A percentile compares a stretch with the other conserved stretches of the same genome.
Evolutionary conservation across 192 early-diverging fungal species (phyloP).

Genomic region (Funneliformis geosporum): DNA sequence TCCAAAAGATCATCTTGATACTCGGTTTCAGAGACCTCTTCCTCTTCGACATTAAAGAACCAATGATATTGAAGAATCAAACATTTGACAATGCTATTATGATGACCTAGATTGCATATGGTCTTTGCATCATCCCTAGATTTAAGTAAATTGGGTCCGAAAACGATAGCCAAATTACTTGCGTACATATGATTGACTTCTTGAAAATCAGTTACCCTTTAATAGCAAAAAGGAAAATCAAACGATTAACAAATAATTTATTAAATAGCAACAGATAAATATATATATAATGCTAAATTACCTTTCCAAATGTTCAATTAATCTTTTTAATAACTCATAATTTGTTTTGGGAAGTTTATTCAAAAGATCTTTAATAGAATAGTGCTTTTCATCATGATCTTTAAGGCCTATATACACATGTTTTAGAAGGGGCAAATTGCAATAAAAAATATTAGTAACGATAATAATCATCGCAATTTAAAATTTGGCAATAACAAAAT

Average conservation of each 20-base stretch:
- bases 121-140: constrained; percentile 60
- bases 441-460: too few species aligned
- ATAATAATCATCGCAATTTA: background rate
- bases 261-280: background rate
- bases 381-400: constrained; percentile 72
- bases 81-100: constrained; percentile 71
- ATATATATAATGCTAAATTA: constrained; percentile 25
- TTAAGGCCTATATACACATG: constrained; percentile 42
- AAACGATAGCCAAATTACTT: constrained; percentile 91
- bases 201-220: constrained; percentile 70
- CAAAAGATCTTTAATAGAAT: constrained; percentile 69
- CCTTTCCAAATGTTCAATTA: constrained; percentile 72
- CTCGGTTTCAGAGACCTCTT: constrained; percentile 33
- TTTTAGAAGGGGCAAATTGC: too few species aligned
- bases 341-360: constrained; percentile 62
- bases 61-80: constrained; percentile 78
- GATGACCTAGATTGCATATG: constrained; percentile 75
- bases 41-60: constrained; percentile 72
- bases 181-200: constrained; percentile 88
- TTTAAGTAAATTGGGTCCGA: constrained; percentile 87
- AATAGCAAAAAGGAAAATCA: background rate
- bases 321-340: constrained; percentile 66
- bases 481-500: background rate
- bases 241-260: background rate
- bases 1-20: constrained; percentile 4